These are phyloP conservation scores for Botrytis squamosa DNA, from an alignment of 2,329 filamentous ascomycete species.

Conservation along the genomic window DNA sequence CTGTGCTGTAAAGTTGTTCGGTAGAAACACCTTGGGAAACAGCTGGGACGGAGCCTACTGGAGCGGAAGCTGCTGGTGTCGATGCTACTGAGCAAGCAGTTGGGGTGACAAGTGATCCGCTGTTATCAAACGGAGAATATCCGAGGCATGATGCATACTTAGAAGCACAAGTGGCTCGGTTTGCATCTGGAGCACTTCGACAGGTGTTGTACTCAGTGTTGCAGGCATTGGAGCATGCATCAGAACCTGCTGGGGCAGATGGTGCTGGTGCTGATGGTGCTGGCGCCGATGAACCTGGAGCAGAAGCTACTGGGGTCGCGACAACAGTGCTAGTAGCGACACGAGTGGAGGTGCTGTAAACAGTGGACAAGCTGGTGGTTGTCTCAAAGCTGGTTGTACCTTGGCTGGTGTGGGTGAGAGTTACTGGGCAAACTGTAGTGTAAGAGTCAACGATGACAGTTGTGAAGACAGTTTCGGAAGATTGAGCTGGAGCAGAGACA, in stretches of 20 bases:
- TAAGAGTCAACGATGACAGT: neutral
- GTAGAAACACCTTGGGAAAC: slow-evolving; percentile 2
- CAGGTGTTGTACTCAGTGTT: too few relatives aligned
- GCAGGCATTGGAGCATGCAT: too few relatives aligned
- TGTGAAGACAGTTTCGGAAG: neutral
- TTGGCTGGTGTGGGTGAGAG: neutral
- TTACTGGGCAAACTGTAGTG: slow-evolving; percentile 7
- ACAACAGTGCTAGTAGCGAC: neutral
- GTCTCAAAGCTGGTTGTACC: slow-evolving; percentile 5
- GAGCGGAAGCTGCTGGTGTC: neutral
- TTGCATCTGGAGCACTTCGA: too few relatives aligned
- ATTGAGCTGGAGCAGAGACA: neutral
- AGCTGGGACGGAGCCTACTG: neutral
- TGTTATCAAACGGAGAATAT: too few relatives aligned
- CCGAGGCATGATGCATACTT: too few relatives aligned
- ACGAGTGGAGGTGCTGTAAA: neutral
- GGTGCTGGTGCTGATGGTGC: too few relatives aligned
- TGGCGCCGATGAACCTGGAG: neutral
- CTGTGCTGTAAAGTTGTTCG: neutral
- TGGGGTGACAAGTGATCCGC: too few relatives aligned
- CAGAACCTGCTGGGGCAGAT: too few relatives aligned
- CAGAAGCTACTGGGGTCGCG: neutral
- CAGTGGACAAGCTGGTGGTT: neutral
- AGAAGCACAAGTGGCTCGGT: too few relatives aligned
- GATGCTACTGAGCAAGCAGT: too few relatives aligned